These are phyloP conservation scores for Phytopythium cucurbitacearum DNA, from an alignment of 352 stramenopile genomes.

Conservation along the genomic window DNA sequence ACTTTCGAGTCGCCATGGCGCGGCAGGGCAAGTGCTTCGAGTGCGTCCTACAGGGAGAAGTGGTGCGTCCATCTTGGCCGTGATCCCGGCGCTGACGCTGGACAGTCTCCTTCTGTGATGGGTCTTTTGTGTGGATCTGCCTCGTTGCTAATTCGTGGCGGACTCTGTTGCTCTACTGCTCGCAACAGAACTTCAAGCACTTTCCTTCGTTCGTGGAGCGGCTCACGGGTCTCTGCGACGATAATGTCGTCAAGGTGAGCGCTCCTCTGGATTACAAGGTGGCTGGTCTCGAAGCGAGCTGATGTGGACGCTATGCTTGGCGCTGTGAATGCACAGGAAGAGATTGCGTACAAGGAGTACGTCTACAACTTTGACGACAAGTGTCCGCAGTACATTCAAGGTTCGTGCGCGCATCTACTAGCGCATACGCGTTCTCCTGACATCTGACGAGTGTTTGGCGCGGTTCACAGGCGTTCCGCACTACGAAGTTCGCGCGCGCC, in stretches of 20 bases:
- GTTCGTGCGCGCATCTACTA: conserved; percentile 3
- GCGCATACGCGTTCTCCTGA: conserved; percentile 1
- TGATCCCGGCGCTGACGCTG: not conserved
- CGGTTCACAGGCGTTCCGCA: conserved; percentile 52
- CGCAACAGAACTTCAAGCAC: conserved; percentile 69
- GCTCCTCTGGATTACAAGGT: not conserved
- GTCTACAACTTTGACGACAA: conserved; percentile 89
- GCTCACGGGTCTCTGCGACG: conserved; percentile 65
- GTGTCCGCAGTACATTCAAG: conserved; percentile 83
- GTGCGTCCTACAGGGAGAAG: conserved; percentile 77
- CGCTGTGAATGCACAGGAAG: conserved; percentile 30
- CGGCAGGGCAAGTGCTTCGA: conserved; percentile 75
- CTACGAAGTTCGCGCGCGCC: conserved; percentile 76
- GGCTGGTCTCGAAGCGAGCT: not conserved
- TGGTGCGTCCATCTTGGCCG: conserved; percentile 32
- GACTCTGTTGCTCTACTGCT: not conserved
- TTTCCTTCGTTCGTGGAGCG: conserved; percentile 81
- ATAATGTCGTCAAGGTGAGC: conserved; percentile 74
- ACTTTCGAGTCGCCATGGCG: conserved; percentile 30
- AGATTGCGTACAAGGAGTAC: conserved; percentile 88
- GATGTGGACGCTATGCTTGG: not conserved
- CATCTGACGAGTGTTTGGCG: not conserved
- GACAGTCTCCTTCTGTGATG: not conserved
- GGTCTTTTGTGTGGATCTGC: conserved; percentile 1
- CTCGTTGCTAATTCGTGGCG: not conserved